Evolutionary conservation across 352 stramenopile species (phyloP), one percentile per base, ranked within the genome.

Genomic region (Phytophthora europaea): DNA sequence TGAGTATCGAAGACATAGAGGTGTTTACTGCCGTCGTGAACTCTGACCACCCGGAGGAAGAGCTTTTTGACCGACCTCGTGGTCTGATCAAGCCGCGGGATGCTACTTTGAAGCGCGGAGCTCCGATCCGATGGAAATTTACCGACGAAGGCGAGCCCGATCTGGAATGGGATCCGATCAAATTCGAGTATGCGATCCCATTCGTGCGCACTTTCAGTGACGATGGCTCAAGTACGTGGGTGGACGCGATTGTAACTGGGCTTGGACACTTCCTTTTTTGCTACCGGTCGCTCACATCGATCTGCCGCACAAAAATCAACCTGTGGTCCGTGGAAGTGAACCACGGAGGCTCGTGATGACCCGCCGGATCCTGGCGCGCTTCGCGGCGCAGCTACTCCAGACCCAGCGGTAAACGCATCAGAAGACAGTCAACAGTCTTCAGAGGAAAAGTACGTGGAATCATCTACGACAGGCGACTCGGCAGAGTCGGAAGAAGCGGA

Each of bases 241-340:
- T 67, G 10, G 33, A 60, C 16, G 20, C 8, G 12, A 4, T 67
- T 12, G 10, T 60, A 33, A 33, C 61, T 34, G 61, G 61, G 0
- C 58, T 67, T 58, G 61, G 61, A 81, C 89, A 40, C 34, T 40
- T 40, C 34, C 34, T 40, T 40, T 40, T 40, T 40, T 40, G 34
- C 34, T 4, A 40, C 34, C 34, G 34, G 34, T 40, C 34, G 34
- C 34, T 40, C 9, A 40, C 34, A 40, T 40, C 34, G 34, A 40
- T 40, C 34, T 40, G 34, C 34, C 34, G 34, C 34, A 13, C 34
- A 40, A 40, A 7, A 40, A 40, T 40, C 34, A 40, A 40, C 34
- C 34, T 7, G 34, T 40, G 34, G 34, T 40, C 9, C 34, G 9
- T 40, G 34, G 34, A 13, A 40, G 34, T 40, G 34, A 10, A 40